Conservation (phyloP, 345 rosid genomes). For the Microcos paniculata region DNA sequence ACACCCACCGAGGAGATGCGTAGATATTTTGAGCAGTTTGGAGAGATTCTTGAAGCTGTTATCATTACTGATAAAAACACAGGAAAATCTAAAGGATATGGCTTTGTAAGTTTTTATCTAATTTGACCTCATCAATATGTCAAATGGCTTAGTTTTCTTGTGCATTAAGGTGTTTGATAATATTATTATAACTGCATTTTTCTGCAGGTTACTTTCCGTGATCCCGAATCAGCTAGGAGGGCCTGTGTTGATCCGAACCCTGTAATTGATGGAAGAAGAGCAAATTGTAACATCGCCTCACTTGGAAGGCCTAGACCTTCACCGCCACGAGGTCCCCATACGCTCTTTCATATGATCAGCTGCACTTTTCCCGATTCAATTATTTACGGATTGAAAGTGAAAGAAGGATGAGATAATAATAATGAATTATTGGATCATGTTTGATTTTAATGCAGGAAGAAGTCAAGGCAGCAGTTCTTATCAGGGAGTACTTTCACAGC, state of each 20-base stretch:
- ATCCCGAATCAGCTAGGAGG: slow-evolving; percentile 80
- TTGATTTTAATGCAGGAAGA: slow-evolving; percentile 45
- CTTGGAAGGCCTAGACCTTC: slow-evolving; percentile 83
- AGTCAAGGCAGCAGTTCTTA: slow-evolving; percentile 59
- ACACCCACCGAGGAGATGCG: slow-evolving; percentile 87
- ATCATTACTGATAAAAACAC: slow-evolving; percentile 78
- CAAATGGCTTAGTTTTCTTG: background rate
- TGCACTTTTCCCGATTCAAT: slow-evolving; percentile 3
- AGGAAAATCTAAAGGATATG: slow-evolving; percentile 93
- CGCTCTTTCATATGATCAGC: background rate
- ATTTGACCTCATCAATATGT: background rate
- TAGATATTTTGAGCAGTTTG: slow-evolving; percentile 78
- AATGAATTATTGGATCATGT: background rate
- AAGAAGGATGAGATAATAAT: background rate
- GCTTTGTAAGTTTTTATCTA: slow-evolving; percentile 61
- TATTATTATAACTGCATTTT: background rate
- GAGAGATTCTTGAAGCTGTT: slow-evolving; percentile 96
- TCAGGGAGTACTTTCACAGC: slow-evolving; percentile 36
- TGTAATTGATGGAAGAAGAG: slow-evolving; percentile 82
- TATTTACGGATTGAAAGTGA: background rate
- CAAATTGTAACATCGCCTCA: slow-evolving; percentile 92
- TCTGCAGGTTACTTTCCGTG: slow-evolving; percentile 79
- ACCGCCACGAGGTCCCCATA: slow-evolving; percentile 66
- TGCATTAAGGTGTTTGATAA: background rate
- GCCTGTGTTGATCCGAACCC: slow-evolving; percentile 86